A percentile compares a stretch with the other conserved stretches of the same genome.
Evolutionary conservation across 2,329 filamentous ascomycete genomes (phyloP).

Genomic region (Aspergillus sp.): DNA sequence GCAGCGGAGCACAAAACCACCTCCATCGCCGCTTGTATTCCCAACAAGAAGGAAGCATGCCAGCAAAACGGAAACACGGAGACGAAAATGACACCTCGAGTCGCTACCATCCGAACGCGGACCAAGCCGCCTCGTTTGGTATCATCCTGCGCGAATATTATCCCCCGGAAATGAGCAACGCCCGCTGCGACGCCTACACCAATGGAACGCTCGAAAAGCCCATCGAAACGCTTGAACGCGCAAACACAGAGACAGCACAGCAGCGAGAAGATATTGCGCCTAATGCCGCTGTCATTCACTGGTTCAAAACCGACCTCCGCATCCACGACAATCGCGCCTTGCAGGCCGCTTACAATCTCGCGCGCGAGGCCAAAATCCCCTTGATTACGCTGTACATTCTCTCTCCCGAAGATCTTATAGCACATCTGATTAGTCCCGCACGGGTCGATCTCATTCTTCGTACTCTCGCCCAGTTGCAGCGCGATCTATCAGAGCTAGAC

Average conservation of each 20-base stretch:
- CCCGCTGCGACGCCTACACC: constrained; percentile 74
- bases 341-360: constrained; percentile 67
- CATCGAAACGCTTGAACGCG: constrained; percentile 67
- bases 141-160: constrained; percentile 78
- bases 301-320: constrained; percentile 86
- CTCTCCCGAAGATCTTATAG: constrained; percentile 82
- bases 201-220: constrained; percentile 71
- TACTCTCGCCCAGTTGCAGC: constrained; percentile 67
- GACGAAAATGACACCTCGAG: constrained; percentile 9
- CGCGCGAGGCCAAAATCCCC: constrained; percentile 69
- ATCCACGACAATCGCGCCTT: constrained; percentile 74
- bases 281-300: constrained; percentile 74
- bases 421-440: constrained; percentile 73
- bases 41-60: not conserved
- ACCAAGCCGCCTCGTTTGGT: constrained; percentile 56
- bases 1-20: not conserved
- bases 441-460: constrained; percentile 82
- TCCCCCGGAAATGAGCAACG: constrained; percentile 82
- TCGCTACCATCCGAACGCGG: constrained; percentile 39
- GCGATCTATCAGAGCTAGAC: constrained; percentile 69
- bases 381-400: constrained; percentile 78
- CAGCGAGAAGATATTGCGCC: constrained; percentile 58
- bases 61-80: constrained; percentile 11
- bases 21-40: not conserved
- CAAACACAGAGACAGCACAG: constrained; percentile 64